Base-by-base conservation (phyloP, 179 eudicot species). In the Beta macrorhiza region DNA sequence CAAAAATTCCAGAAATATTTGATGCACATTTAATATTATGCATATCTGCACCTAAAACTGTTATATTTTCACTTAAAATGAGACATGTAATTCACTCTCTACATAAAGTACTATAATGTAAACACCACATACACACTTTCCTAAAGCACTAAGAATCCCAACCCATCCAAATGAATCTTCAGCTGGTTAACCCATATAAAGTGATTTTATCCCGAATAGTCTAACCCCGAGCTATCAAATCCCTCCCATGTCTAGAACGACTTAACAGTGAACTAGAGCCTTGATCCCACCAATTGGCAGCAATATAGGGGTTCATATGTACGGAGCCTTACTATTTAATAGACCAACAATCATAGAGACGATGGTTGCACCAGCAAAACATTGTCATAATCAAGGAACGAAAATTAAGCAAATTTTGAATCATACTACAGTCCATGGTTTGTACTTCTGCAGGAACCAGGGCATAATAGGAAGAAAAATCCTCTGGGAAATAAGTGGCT, bases 361-460 rank as follows among this genome's bases (percentile, higher is more conserved):
- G 55, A 2, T 67, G 19, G 19, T 29, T 29, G 74, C 4, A 12
- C 32, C 32, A 22, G 7, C 44, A 47, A 61, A 76, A 82, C 14
- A 59, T 52, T 52, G 37, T 9, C 44, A 81, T 12, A 67, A 78
- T n/a, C 55, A 79, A 55, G 42, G 37, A 16, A 5, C 56, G 20
- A 42, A 63, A 53, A 44, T 52, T 14, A 65, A 68, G 37, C 47
- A 58, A 75, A 32, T 58, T 12, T 61, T 59, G 32, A 83, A 74
- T 29, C 92, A 80, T 92, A 94, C 98, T 86, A 87, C 98, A 59
- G 97, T 92, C 98, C 98, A 94, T 17, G 99, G 99, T 83, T 96
- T 96, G 89, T 96, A 96, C 86, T 94, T 96, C 82, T 92, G 84
- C 84, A 96, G 77, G 87, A 96, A 94, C 99, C 99, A 96, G 20